phyloP scores from a whole-genome alignment of 495 filamentous ascomycete species.

The Staphylotrichum longicolle region DNA sequence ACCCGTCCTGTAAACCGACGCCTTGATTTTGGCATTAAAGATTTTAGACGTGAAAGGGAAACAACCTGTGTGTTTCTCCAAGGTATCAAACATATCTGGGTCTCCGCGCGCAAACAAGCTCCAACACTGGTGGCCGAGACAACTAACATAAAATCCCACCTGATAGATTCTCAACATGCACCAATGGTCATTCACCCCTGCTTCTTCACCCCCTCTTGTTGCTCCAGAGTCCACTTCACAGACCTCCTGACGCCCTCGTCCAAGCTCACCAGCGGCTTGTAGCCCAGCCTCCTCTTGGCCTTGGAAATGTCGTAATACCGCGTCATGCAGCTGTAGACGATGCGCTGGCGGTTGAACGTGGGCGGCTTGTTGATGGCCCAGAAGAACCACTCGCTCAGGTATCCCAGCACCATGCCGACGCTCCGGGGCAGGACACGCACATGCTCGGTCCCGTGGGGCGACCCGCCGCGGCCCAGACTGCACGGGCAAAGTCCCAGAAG shows the following conservation, averaged over 20 bases:
- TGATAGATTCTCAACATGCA: too few species aligned
- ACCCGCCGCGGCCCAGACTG: conserved; percentile 74
- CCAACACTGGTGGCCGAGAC: not conserved
- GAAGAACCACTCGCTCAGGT: conserved; percentile 64
- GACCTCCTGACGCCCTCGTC: conserved; percentile 71
- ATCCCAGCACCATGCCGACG: conserved; percentile 63
- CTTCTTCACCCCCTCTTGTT: conserved; percentile 37
- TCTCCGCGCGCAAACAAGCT: not conserved
- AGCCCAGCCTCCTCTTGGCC: conserved; percentile 74
- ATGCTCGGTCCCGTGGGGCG: conserved; percentile 59
- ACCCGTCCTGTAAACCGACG: not conserved
- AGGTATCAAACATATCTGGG: not conserved
- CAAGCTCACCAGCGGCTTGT: conserved; percentile 68
- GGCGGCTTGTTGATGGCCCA: conserved; percentile 69
- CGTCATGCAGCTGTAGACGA: conserved; percentile 77
- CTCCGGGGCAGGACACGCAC: conserved; percentile 67
- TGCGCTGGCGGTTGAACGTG: conserved; percentile 69
- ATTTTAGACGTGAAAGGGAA: not conserved
- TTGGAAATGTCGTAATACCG: conserved; percentile 84
- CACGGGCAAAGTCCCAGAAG: conserved; percentile 91
- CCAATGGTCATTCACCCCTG: not conserved
- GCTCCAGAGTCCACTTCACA: conserved; percentile 64
- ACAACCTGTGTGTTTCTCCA: too few species aligned
- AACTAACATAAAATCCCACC: too few species aligned
- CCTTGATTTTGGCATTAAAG: not conserved